Evolutionary conservation across 2,329 filamentous ascomycete species (phyloP), one percentile per base, ranked within the genome.

Genomic region (Fusarium vanettenii): DNA sequence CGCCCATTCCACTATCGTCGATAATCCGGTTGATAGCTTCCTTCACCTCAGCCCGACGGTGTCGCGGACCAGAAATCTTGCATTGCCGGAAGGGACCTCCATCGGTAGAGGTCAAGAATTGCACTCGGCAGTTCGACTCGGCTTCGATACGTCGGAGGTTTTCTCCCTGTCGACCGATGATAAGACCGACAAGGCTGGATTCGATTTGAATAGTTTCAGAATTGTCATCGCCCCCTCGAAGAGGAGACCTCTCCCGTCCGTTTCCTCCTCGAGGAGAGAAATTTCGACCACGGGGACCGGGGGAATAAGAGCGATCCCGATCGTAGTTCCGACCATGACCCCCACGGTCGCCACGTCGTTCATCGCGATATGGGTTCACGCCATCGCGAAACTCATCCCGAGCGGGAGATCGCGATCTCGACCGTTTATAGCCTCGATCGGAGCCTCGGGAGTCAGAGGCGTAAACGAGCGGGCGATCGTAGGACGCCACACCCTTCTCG

Each of bases 91-190:
- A 92, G 18, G 92, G 89, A 22, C 93, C 93, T 55, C 90, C 91
- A 79, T 95, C 92, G 68, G 91, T 90, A 18, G 94, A 90, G 37
- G 95, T 93, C 69, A 97, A 88, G 81, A 98, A 98, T 84, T 98
- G 95, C 29, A 98, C 95, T 69, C 95, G 89, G 77, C 95, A 95
- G 64, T 91, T 91, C 57, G 93, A 95, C 78, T 97, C 94, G 55
- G 90, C 87, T 83, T 98, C 95, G 74, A 98, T 94, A 68, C 94
- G 92, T 76, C 94, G 89, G 50, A 98, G 86, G 78, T 97, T 98
- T 85, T 98, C 95, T 76, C 95, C 95, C 80, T 95, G 93, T 70
- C 95, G 91, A 63, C 95, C 95, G 80, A 98, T 98, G 79, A 98
- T 97, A 37, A 98, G 87, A 48, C 95, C 95, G 61, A 98, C 95